These are phyloP conservation scores for Oryza rufipogon DNA, from an alignment of 176 grass and related monocot species.

Conservation along the genomic window DNA sequence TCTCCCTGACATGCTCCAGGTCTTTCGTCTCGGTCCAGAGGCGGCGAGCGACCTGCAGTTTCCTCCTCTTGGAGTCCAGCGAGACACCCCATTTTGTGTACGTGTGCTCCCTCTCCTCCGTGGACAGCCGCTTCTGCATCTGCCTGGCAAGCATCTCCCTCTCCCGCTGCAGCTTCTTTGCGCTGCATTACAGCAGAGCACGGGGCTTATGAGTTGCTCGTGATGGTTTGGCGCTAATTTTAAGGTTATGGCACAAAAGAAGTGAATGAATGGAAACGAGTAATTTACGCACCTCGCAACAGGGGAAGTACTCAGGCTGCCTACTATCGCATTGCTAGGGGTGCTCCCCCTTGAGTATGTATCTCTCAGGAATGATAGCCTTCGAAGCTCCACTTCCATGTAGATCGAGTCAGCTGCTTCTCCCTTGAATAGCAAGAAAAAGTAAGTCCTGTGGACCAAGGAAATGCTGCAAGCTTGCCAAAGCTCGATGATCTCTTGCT, in stretches of 20 bases:
- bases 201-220: not conserved
- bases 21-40: slow-evolving; percentile 75
- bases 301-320: slow-evolving; percentile 54
- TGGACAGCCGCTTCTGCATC: slow-evolving; percentile 71
- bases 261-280: not conserved
- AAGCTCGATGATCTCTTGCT: slow-evolving; percentile 79
- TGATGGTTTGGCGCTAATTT: not conserved
- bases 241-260: not conserved
- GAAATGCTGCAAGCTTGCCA: slow-evolving; percentile 88
- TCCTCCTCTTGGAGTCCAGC: slow-evolving; percentile 85
- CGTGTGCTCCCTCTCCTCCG: slow-evolving; percentile 66
- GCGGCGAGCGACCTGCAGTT: slow-evolving; percentile 61
- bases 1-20: slow-evolving; percentile 83
- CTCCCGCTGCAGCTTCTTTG: slow-evolving; percentile 72
- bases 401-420: slow-evolving; percentile 87
- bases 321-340: slow-evolving; percentile 42
- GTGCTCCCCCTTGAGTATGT: slow-evolving; percentile 55
- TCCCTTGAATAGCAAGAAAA: slow-evolving; percentile 94
- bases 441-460: slow-evolving; percentile 88
- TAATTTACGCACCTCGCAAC: slow-evolving; percentile 56
- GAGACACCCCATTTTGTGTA: slow-evolving; percentile 85
- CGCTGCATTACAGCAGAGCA: slow-evolving; percentile 31
- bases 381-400: slow-evolving; percentile 91
- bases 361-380: slow-evolving; percentile 74
- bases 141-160: slow-evolving; percentile 79